Conservation (phyloP, 2,329 filamentous ascomycete genomes). For the Tolypocladium sp. region DNA sequence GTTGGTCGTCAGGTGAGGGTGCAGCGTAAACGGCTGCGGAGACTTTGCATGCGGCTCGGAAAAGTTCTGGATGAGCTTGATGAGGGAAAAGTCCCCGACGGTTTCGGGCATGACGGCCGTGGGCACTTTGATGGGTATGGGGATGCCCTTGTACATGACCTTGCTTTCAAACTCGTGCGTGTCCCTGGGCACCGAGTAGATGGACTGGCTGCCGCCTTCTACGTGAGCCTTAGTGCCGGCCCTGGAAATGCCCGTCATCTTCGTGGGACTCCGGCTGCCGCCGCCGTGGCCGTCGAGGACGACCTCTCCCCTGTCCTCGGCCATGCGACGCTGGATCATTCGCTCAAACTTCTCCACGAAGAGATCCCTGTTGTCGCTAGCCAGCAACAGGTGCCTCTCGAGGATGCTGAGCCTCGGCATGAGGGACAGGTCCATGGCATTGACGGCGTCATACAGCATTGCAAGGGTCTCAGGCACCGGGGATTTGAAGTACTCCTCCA, state of each 20-base stretch:
- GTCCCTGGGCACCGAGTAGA: constrained; percentile 76
- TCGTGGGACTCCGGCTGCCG: constrained; percentile 37
- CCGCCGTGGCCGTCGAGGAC: constrained; percentile 28
- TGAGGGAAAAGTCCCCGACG: constrained; percentile 92
- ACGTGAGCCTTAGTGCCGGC: constrained; percentile 55
- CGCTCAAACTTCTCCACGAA: constrained; percentile 97
- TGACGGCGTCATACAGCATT: constrained; percentile 84
- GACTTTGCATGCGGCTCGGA: constrained; percentile 72
- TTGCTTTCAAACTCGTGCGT: constrained; percentile 97
- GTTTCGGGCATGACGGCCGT: constrained; percentile 91
- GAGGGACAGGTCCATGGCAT: constrained; percentile 91
- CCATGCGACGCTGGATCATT: constrained; percentile 78
- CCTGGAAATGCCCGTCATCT: constrained; percentile 41
- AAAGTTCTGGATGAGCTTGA: constrained; percentile 96
- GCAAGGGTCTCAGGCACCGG: constrained; percentile 82
- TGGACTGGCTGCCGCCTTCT: constrained; percentile 42
- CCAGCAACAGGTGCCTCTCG: constrained; percentile 78
- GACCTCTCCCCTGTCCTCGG: constrained; percentile 47
- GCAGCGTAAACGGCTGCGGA: constrained; percentile 74
- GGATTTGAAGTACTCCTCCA: constrained; percentile 95
- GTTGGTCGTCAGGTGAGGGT: constrained; percentile 88
- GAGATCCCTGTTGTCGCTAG: constrained; percentile 88
- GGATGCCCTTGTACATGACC: constrained; percentile 92
- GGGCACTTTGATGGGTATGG: constrained; percentile 92
- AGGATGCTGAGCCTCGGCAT: constrained; percentile 79